phyloP scores from a whole-genome alignment of 1,284 basidiomycete genomes.

The Puccinia triticina region DNA sequence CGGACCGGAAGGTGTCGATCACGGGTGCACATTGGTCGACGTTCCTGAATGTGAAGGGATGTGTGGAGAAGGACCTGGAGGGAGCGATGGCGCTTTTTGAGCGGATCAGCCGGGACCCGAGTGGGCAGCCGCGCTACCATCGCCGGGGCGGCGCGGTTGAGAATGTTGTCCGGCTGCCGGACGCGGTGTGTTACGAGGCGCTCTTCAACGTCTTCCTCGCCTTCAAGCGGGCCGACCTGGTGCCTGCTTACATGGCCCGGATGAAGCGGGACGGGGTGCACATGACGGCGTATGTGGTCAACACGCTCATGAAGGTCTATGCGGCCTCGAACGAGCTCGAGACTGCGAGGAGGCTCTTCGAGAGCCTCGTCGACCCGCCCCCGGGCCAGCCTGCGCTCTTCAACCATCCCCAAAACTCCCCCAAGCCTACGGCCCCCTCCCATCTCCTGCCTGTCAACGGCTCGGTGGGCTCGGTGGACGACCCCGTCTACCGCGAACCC shows the following conservation, averaged over 20 bases:
- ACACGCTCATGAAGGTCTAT: slow-evolving; percentile 86
- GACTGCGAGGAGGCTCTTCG: slow-evolving; percentile 76
- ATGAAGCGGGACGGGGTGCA: slow-evolving; percentile 72
- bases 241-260: slow-evolving; percentile 70
- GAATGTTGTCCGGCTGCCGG: no score
- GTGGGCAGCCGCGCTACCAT: no score
- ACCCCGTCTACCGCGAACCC: slow-evolving; percentile 85
- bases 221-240: slow-evolving; percentile 76
- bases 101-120: slow-evolving; percentile 64
- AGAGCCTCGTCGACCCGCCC: slow-evolving; percentile 75
- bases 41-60: slow-evolving; percentile 87
- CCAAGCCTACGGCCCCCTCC: not conserved
- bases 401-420: slow-evolving; percentile 58
- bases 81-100: slow-evolving; percentile 79
- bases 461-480: slow-evolving; percentile 62
- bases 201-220: slow-evolving; percentile 84
- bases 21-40: slow-evolving; percentile 89
- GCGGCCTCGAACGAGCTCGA: slow-evolving; percentile 73
- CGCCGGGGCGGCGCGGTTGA: no score
- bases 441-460: no score
- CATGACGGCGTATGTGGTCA: slow-evolving; percentile 94
- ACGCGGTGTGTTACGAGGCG: slow-evolving; percentile 88
- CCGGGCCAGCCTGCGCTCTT: slow-evolving; percentile 61
- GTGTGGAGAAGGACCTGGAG: slow-evolving; percentile 75
- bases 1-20: slow-evolving; percentile 67